These are phyloP conservation scores for Linum lewisii DNA, from an alignment of 345 rosid species.

Conservation along the genomic window DNA sequence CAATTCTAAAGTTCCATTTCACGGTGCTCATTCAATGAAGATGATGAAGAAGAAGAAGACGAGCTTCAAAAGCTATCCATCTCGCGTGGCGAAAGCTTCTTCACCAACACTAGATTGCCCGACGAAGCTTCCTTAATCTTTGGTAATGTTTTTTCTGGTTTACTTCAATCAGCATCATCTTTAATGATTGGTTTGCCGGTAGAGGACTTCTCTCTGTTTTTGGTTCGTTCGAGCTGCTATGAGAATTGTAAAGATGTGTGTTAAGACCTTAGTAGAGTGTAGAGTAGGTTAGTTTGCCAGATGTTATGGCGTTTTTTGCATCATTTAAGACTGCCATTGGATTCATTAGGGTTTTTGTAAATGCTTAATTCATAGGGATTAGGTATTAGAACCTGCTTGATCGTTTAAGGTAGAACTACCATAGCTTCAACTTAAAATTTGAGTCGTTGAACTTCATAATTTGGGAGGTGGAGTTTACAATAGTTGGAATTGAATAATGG, in stretches of 20 bases:
- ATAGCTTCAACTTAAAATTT: neutral
- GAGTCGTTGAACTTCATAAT: neutral
- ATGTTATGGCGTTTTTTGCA: neutral
- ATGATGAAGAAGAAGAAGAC: neutral
- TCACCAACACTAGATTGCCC: too few species aligned
- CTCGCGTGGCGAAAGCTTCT: too few species aligned
- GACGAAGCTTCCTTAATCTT: neutral
- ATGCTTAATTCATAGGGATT: too few species aligned
- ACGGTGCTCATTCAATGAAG: neutral
- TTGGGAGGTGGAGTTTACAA: neutral
- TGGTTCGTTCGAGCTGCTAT: neutral
- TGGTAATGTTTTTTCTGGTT: neutral
- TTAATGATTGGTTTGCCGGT: too few species aligned
- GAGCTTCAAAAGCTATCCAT: neutral
- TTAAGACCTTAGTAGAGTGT: neutral
- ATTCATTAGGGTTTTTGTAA: too few species aligned
- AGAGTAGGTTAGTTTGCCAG: too few species aligned
- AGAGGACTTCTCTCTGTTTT: neutral
- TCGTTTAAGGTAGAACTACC: too few species aligned
- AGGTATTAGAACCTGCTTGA: too few species aligned
- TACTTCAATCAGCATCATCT: neutral
- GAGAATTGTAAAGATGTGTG: neutral
- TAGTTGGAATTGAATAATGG: slow-evolving; percentile 37
- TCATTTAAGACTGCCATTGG: too few species aligned
- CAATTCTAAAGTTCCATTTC: neutral